Conservation (phyloP, 495 filamentous ascomycete genomes). For the Trichoderma gamsii region DNA sequence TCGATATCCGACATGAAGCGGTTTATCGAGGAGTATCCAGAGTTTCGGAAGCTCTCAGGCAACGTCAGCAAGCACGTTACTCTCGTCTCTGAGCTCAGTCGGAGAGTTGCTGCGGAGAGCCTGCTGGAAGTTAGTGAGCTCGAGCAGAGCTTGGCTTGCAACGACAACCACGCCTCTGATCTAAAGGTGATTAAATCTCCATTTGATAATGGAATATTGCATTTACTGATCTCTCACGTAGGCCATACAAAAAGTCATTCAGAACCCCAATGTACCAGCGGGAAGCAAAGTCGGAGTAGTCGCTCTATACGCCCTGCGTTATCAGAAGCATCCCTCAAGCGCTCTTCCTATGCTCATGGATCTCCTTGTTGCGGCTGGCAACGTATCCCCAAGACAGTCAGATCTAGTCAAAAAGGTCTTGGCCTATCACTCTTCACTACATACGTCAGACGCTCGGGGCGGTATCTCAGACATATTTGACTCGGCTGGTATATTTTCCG, state of each 20-base stretch:
- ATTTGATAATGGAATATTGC: neutral
- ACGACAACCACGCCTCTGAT: conserved; percentile 85
- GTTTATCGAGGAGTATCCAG: conserved; percentile 97
- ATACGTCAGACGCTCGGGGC: conserved; percentile 57
- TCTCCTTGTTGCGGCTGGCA: conserved; percentile 69
- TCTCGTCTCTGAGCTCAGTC: conserved; percentile 84
- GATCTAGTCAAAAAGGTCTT: conserved; percentile 72
- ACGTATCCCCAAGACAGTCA: conserved; percentile 64
- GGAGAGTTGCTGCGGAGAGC: conserved; percentile 74
- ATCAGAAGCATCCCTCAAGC: conserved; percentile 76
- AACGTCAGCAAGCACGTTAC: conserved; percentile 99
- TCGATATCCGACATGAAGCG: conserved; percentile 98
- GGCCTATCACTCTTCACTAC: conserved; percentile 75
- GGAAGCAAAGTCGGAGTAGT: conserved; percentile 82
- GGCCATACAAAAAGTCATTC: conserved; percentile 80
- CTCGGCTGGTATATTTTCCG: conserved; percentile 82
- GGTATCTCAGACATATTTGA: conserved; percentile 89
- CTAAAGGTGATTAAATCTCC: conserved; percentile 57
- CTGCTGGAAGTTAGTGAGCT: conserved; percentile 91
- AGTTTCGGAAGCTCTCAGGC: conserved; percentile 91
- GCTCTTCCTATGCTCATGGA: conserved; percentile 76
- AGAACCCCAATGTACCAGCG: conserved; percentile 62
- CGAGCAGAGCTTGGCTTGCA: conserved; percentile 94
- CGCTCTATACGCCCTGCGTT: conserved; percentile 87
- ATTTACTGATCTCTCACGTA: conserved; percentile 25